Evolutionary conservation across 2,329 filamentous ascomycete species (phyloP).

Genomic region (Talaromyces marneffei): DNA sequence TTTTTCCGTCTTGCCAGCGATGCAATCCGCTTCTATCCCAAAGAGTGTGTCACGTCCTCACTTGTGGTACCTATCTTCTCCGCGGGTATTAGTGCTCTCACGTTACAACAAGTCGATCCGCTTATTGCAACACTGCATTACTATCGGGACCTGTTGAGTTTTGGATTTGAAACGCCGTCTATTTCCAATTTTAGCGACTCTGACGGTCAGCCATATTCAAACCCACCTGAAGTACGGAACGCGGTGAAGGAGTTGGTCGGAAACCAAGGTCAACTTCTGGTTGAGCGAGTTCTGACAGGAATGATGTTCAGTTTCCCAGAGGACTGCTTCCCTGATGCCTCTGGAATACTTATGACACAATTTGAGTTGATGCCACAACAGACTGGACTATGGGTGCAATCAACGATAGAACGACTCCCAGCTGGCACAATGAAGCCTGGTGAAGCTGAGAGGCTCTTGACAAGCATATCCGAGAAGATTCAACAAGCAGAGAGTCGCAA

Average conservation of each 20-base stretch:
- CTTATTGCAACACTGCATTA: constrained; percentile 90
- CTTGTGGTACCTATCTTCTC: constrained; percentile 79
- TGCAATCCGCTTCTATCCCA: constrained; percentile 85
- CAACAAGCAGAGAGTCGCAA: constrained; percentile 65
- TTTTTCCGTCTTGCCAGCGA: constrained; percentile 93
- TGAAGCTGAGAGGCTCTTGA: constrained; percentile 75
- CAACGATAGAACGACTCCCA: constrained; percentile 77
- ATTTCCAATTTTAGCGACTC: constrained; percentile 54
- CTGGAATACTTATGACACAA: constrained; percentile 80
- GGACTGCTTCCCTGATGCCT: constrained; percentile 92
- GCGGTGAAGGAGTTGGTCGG: constrained; percentile 67
- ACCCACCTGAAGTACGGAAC: constrained; percentile 63
- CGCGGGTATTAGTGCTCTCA: constrained; percentile 78
- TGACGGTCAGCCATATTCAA: constrained; percentile 54
- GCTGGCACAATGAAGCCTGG: constrained; percentile 70
- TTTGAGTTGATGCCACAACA: constrained; percentile 81
- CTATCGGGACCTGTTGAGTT: constrained; percentile 82
- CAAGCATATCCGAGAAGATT: constrained; percentile 73
- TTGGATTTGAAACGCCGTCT: constrained; percentile 67
- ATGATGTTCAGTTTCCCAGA: constrained; percentile 99
- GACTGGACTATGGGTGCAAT: constrained; percentile 74
- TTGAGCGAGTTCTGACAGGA: constrained; percentile 85
- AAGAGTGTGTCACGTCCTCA: constrained; percentile 70
- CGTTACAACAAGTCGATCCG: constrained; percentile 84
- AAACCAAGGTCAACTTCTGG: constrained; percentile 67